Evolutionary conservation across 257 asterid genomes (phyloP).

Genomic region (Scutellaria barbata): DNA sequence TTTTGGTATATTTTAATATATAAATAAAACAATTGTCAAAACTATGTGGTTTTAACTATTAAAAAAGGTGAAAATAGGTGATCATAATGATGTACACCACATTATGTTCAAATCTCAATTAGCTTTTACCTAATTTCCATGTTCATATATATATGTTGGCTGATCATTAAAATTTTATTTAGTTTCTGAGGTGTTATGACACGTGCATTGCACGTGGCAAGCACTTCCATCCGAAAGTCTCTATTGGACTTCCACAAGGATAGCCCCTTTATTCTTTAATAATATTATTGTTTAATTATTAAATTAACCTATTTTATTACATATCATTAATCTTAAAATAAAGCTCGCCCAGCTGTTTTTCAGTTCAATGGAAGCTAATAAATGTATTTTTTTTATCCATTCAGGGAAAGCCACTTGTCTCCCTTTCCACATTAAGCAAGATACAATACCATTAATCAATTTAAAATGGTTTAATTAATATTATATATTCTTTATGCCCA

Average conservation of each 20-base stretch:
- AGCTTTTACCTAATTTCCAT: too few species aligned
- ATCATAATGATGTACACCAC: too few species aligned
- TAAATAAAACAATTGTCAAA: too few species aligned
- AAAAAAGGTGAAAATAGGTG: too few species aligned
- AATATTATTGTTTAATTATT: background rate
- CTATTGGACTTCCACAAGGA: constrained; percentile 29
- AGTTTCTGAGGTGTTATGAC: constrained; percentile 26
- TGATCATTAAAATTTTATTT: background rate
- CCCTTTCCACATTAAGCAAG: constrained; percentile 43
- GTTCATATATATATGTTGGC: background rate
- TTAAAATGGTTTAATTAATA: background rate
- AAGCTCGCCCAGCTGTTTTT: constrained; percentile 39
- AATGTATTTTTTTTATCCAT: constrained; percentile 32
- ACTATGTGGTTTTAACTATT: too few species aligned
- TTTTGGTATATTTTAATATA: too few species aligned
- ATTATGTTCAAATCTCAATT: too few species aligned
- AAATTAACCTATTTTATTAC: background rate
- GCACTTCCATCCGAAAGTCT: constrained; percentile 33
- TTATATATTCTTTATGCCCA: background rate
- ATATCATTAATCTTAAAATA: constrained; percentile 32
- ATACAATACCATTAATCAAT: constrained; percentile 8
- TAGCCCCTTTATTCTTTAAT: constrained; percentile 25
- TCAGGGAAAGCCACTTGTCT: constrained; percentile 29
- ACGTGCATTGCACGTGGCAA: constrained; percentile 43
- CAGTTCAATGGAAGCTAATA: constrained; percentile 28